Evolutionary conservation across 345 rosid species (phyloP), one percentile per base, ranked within the genome.

Genomic region (Lagerstroemia speciosa): DNA sequence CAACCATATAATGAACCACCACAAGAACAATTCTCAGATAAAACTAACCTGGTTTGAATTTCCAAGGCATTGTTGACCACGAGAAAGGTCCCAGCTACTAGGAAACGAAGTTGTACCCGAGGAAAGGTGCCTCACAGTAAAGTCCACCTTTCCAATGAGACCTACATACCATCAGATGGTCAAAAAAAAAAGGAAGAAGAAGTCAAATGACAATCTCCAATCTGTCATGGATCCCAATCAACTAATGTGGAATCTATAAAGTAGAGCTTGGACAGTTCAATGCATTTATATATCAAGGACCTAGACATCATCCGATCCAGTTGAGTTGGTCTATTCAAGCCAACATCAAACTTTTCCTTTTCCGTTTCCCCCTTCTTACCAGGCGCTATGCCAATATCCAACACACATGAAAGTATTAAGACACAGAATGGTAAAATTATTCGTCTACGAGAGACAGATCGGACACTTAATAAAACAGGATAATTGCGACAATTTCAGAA

Each of bases 71-170:
- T 84, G 97, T 70, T 85, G 92, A 77, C 67, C 45, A 48, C 76
- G 77, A 68, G 96, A 73, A 79, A 80, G 85, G 0, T 71, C 79
- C 96, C 95, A 95, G 6, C 73, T 67, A 77, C 83, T 81, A 3
- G 98, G 99, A 73, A 95, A 92, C 65, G 73, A 65, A 60, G 91
- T 73, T 22, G 98, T 85, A 60, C 82, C 69, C 16, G 99, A 95
- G 64, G 99, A 79, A 50, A 95, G 87, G 78, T 95, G 99, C 83
- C 89, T 90, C 50, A 95, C 99, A 65, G 91, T 81, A 78, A 95
- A 95, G 76, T 95, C 99, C 70, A 92, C 99, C 88, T 90, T 92
- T 67, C 99, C 99, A 78, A 86, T 78, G 36, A 91, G 78, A 69
- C 98, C 99, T 95, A 72, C 71, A 78, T 9, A 67, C 66, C 63